Evolutionary conservation across 208 protist species (phyloP).

Genomic region (Wallacemonas sp.): DNA sequence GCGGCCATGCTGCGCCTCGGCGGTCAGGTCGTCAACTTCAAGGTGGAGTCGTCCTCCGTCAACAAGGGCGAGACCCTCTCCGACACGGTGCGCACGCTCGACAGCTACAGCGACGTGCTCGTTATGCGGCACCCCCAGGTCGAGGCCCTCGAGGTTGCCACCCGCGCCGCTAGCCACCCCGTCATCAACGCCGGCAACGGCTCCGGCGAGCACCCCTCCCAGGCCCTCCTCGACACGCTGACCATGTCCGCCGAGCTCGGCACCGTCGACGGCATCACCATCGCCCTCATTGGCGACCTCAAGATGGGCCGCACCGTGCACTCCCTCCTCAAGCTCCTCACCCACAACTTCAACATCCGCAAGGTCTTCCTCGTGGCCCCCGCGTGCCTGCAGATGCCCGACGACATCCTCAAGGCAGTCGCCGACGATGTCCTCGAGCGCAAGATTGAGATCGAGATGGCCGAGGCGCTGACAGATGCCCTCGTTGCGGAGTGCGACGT

Average conservation of each 20-base stretch:
- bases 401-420: constrained; percentile 72
- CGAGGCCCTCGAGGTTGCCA: constrained; percentile 76
- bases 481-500: constrained; percentile 94
- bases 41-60: constrained; percentile 69
- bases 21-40: constrained; percentile 81
- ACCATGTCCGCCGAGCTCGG: constrained; percentile 96
- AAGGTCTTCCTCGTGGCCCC: constrained; percentile 92
- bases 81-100: constrained; percentile 85
- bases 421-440: constrained; percentile 36
- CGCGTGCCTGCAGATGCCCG: constrained; percentile 87
- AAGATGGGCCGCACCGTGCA: constrained; percentile 98
- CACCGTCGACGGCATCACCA: constrained; percentile 84
- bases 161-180: constrained; percentile 62
- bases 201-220: constrained; percentile 97
- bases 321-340: constrained; percentile 93
- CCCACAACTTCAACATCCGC: constrained; percentile 81
- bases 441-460: constrained; percentile 41
- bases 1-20: constrained; percentile 85
- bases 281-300: constrained; percentile 97
- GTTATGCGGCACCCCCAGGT: constrained; percentile 95
- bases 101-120: constrained; percentile 94
- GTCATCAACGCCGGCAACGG: constrained; percentile 98
- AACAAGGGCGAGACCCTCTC: constrained; percentile 87
- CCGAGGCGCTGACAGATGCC: constrained; percentile 30
- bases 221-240: constrained; percentile 97